Conservation (phyloP, 2,329 filamentous ascomycete genomes). For the Fusarium sambucinum region DNA sequence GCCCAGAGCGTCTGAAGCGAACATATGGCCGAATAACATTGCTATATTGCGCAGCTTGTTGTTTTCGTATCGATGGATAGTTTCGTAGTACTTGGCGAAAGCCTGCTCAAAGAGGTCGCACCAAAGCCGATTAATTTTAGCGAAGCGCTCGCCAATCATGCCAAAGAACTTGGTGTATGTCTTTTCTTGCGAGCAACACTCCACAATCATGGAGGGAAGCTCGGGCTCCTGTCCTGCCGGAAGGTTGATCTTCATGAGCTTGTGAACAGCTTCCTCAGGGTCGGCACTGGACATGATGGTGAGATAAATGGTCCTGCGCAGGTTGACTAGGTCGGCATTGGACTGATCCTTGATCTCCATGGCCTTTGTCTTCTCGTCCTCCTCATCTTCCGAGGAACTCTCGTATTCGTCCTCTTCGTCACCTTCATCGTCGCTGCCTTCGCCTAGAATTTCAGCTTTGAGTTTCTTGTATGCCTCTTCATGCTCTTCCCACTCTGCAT, state of each 20-base stretch:
- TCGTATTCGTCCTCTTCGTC: slow-evolving; percentile 72
- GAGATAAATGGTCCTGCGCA: slow-evolving; percentile 94
- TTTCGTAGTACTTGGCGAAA: slow-evolving; percentile 95
- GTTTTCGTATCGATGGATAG: slow-evolving; percentile 96
- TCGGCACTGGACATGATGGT: slow-evolving; percentile 98
- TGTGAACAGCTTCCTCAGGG: slow-evolving; percentile 97
- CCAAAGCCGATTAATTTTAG: slow-evolving; percentile 96
- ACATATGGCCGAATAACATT: slow-evolving; percentile 91
- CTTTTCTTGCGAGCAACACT: slow-evolving; percentile 95
- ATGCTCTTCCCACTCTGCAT: slow-evolving; percentile 88
- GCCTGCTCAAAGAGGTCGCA: slow-evolving; percentile 90
- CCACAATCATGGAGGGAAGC: slow-evolving; percentile 95
- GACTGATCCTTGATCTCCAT: slow-evolving; percentile 98
- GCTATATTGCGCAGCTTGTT: slow-evolving; percentile 96
- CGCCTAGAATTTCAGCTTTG: slow-evolving; percentile 93
- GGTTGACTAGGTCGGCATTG: slow-evolving; percentile 93
- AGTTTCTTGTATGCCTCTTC: slow-evolving; percentile 91
- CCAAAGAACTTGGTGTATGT: slow-evolving; percentile 99
- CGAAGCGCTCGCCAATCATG: slow-evolving; percentile 91
- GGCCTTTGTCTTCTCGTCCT: slow-evolving; percentile 81
- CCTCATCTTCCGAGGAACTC: slow-evolving; percentile 77
- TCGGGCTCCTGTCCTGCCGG: slow-evolving; percentile 89
- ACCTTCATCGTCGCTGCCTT: slow-evolving; percentile 87
- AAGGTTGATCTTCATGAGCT: slow-evolving; percentile 93
- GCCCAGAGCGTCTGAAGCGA: slow-evolving; percentile 87